Base-by-base conservation (phyloP, 345 rosid species). In the Salix dunnii region DNA sequence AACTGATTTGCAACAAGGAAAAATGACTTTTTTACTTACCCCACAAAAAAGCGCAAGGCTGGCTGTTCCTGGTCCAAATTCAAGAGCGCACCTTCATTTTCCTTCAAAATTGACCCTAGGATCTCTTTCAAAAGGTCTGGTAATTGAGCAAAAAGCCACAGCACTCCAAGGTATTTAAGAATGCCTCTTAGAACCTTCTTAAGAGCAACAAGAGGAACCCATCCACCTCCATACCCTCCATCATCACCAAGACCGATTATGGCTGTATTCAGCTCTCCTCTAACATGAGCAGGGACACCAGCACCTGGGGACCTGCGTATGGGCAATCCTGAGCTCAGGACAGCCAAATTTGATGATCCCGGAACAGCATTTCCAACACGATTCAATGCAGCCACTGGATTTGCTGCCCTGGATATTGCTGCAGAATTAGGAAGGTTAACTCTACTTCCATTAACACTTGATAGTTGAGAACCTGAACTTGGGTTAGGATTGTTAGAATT, bases 131-230 rank as follows among this genome's bases (percentile, higher is more conserved):
- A 80, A 80, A 96, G 94, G 85, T 88, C 94, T 14, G 98, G 98
- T 80, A 96, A 73, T 86, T 96, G 99, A 16, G 97, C 93, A 80
- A 96, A 94, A 63, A 96, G 86, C 99, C 98, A 96, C 17, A 96
- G 89, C 74, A 94, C 99, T 60, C 99, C 99, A 51, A 96, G 97
- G 78, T 91, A 96, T 84, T 96, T 96, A 53, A 96, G 95, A 79
- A 96, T 91, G 73, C 98, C 99, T 63, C 98, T 89, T 35, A 96
- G 78, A 74, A 94, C 99, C 90, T 92, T 96, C 90, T 96, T 94
- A 72, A 96, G 98, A 71, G 97, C 99, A 71, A 96, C 94, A 87
- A 96, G 96, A 67, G 99, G 99, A 83, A 96, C 99, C 98, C 97
- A 96, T 67, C 97, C 99, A 73, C 98, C 99, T 35, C 97, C 98